Conservation (phyloP, 257 asterid genomes). For the Salvia hispanica region DNA sequence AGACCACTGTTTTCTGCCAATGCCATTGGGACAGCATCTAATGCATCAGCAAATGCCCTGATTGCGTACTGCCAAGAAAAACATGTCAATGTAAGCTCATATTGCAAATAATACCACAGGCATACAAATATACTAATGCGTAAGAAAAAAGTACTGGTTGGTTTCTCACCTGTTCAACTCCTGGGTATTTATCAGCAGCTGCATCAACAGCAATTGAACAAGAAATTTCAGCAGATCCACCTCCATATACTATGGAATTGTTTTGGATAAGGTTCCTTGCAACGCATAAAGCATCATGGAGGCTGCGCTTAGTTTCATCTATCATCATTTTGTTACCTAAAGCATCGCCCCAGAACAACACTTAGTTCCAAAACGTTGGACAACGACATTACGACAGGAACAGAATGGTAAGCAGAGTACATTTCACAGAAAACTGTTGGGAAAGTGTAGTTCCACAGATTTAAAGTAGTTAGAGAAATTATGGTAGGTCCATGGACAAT, state of each 20-base stretch:
- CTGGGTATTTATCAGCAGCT: constrained; percentile 94
- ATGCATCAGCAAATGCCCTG: constrained; percentile 94
- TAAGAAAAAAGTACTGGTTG: neutral
- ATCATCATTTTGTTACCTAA: constrained; percentile 98
- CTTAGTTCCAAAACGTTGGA: neutral
- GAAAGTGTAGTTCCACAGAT: neutral
- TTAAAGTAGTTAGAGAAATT: neutral
- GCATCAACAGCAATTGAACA: constrained; percentile 94
- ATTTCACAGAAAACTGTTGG: neutral
- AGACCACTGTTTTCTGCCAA: constrained; percentile 97
- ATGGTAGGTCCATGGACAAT: neutral
- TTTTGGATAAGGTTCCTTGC: constrained; percentile 92
- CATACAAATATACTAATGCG: neutral
- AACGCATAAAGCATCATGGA: constrained; percentile 92
- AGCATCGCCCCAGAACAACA: constrained; percentile 24
- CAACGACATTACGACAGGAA: neutral
- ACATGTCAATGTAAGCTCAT: constrained; percentile 5
- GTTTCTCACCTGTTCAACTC: constrained; percentile 84
- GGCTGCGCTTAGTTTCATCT: constrained; percentile 93
- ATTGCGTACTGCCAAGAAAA: constrained; percentile 55
- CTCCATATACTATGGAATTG: constrained; percentile 95
- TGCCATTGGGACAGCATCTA: constrained; percentile 96
- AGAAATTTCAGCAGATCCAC: constrained; percentile 95
- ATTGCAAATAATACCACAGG: neutral
- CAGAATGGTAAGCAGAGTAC: neutral